A percentile compares a stretch with the other conserved stretches of the same genome.
Evolutionary conservation across 441 rosid genomes (phyloP).

Genomic region (Rhodomyrtus psidioides): DNA sequence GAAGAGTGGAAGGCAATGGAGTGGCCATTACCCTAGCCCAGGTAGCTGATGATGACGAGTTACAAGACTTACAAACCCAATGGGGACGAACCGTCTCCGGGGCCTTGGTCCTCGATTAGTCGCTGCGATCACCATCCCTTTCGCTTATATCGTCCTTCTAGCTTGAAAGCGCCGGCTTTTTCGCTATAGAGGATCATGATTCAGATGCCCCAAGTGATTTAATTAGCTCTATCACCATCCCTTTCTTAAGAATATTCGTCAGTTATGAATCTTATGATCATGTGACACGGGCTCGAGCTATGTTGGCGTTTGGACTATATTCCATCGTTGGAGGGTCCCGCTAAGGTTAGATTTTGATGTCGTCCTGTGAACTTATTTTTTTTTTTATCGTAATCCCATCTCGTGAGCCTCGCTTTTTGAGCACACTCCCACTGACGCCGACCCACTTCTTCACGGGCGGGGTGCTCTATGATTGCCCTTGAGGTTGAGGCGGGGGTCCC

Average conservation of each 20-base stretch:
- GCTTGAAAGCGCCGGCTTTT: background rate
- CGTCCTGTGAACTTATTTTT: background rate
- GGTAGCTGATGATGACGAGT: background rate
- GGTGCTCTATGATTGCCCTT: background rate
- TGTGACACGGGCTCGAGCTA: background rate
- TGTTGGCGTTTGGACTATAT: background rate
- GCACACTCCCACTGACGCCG: slow-evolving; percentile 25
- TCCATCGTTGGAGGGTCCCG: slow-evolving; percentile 17
- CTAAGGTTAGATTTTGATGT: slow-evolving; percentile 2
- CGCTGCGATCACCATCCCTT: background rate
- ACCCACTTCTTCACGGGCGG: slow-evolving; percentile 29
- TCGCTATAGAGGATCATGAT: background rate
- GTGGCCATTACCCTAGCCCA: background rate
- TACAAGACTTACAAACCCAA: background rate
- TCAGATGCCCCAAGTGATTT: background rate
- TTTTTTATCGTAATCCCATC: background rate
- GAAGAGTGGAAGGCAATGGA: background rate
- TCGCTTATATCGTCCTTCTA: background rate
- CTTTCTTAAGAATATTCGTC: background rate
- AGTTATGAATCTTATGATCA: background rate
- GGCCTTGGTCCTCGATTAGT: background rate
- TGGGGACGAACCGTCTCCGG: background rate
- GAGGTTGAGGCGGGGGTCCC: background rate
- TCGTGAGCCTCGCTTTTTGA: slow-evolving; percentile 16
- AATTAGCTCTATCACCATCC: background rate